Evolutionary conservation across 1,284 basidiomycete species (phyloP).

Genomic region (Boletus hoseneyae): DNA sequence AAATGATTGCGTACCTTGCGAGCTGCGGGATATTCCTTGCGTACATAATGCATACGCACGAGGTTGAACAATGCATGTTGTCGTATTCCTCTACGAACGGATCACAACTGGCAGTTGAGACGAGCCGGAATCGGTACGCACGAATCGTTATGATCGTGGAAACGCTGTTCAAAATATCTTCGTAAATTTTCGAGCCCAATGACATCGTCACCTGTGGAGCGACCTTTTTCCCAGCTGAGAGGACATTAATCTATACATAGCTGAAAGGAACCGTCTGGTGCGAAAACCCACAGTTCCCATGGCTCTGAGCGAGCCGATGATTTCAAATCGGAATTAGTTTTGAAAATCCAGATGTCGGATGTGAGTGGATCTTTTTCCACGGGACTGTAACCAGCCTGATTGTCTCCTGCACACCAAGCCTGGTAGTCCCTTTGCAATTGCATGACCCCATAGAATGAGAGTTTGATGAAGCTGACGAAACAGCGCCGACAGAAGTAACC

Average conservation of each 20-base stretch:
- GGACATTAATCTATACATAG: not conserved
- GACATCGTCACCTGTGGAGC: conserved; percentile 62
- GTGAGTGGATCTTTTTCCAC: conserved; percentile 57
- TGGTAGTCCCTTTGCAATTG: conserved; percentile 62
- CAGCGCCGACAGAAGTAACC: conserved; percentile 76
- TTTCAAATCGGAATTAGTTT: conserved; percentile 62
- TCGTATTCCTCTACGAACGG: conserved; percentile 56
- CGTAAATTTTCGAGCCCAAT: conserved; percentile 66
- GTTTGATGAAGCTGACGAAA: conserved; percentile 66
- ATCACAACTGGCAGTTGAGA: conserved; percentile 1
- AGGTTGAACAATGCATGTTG: conserved; percentile 75
- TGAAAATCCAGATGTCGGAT: conserved; percentile 59
- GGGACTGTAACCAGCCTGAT: conserved; percentile 44
- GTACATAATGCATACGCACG: conserved; percentile 72
- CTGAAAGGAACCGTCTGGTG: not conserved
- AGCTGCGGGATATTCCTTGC: conserved; percentile 62
- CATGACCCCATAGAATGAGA: conserved; percentile 65
- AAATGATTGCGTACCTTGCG: conserved; percentile 47
- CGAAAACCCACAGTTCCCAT: conserved; percentile 52
- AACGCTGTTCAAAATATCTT: conserved; percentile 78
- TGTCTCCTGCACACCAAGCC: conserved; percentile 54
- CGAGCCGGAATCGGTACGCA: conserved; percentile 35
- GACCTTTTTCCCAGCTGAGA: conserved; percentile 62
- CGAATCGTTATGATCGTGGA: conserved; percentile 76
- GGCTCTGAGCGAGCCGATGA: conserved; percentile 59